Base-by-base conservation (phyloP, 805 yeast species). In the Maudiozyma bulderi region DNA sequence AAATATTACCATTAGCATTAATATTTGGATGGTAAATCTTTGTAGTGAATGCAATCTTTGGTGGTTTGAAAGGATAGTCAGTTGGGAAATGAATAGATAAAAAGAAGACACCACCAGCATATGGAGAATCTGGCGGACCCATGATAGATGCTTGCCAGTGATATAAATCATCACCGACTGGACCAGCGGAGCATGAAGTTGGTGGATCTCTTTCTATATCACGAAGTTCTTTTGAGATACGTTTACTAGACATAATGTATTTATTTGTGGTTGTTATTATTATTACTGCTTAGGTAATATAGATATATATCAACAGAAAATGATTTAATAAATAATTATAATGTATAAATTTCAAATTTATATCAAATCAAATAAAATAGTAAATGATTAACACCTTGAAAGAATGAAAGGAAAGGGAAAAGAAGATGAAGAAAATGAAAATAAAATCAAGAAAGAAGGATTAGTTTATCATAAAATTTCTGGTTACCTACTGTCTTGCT, bases 91-190 rank as follows among this genome's bases (percentile, higher is more conserved):
- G 95, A 69, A 91, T 88, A 49, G 95, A 81, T 54, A 91, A 78
- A 77, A 91, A 91, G 71, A 91, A 91, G 43, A 90, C 96, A 62
- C 97, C 98, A 55, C 90, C 89, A 38, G 83, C 76, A 60, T 80
- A 80, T 49, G 85, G 91, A 45, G 96, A 86, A 72, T 91, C 98
- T 58, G 95, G 81, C 44, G 98, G 98, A 43, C 98, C 98, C 93
- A 90, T 87, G 67, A 91, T 91, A 42, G 97, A 90, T 40, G 97
- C 98, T 73, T 91, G 97, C 98, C 98, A 91, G 76, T 90, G 97
- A 73, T 85, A 91, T 64, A 90, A 75, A 68, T 90, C 98, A 61
- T 91, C 97, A 43, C 96, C 96, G 44, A 87, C 91, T 58, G 98
- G 98, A 35, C 98, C 98, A 13, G 98, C 98, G 28, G 96, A 89